These are phyloP conservation scores for Mycothermus thermophilus DNA, from an alignment of 495 filamentous ascomycete genomes.

Conservation along the genomic window DNA sequence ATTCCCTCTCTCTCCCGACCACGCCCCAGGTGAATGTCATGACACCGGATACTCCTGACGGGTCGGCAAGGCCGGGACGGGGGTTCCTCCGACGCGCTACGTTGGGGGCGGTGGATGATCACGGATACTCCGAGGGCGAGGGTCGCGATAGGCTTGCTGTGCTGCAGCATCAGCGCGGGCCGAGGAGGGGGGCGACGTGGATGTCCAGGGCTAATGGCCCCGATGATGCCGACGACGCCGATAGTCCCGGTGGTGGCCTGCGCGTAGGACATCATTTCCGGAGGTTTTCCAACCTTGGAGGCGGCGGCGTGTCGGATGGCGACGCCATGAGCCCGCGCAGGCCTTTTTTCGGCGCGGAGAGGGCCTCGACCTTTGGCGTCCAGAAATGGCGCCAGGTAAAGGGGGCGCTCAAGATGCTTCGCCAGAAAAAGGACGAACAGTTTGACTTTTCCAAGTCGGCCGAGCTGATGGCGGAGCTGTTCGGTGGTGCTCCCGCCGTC, in stretches of 20 bases:
- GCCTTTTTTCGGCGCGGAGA: conserved; percentile 43
- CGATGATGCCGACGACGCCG: conserved; percentile 27
- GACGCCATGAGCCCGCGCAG: conserved; percentile 35
- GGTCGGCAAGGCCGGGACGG: too few species aligned
- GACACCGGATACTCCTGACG: conserved; percentile 19
- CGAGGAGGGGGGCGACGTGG: conserved; percentile 42
- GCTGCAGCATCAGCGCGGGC: conserved; percentile 42
- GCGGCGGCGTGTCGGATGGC: conserved; percentile 36
- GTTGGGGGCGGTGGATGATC: conserved; percentile 52
- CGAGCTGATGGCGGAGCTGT: conserved; percentile 87
- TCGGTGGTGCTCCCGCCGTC: conserved; percentile 81
- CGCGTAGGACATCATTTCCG: conserved; percentile 60
- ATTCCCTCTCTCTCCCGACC: conserved; percentile 29
- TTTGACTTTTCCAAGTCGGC: conserved; percentile 92
- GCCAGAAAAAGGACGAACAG: conserved; percentile 68
- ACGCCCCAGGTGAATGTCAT: conserved; percentile 18
- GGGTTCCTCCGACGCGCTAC: conserved; percentile 53
- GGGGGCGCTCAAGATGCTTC: conserved; percentile 67
- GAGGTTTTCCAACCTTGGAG: conserved; percentile 58
- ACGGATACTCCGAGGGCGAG: conserved; percentile 75
- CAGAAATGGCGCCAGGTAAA: conserved; percentile 83
- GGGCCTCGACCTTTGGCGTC: conserved; percentile 63
- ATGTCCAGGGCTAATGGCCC: conserved; percentile 16
- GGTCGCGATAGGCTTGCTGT: conserved; percentile 65
- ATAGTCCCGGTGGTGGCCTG: conserved; percentile 36